phyloP scores from a whole-genome alignment of 2,329 filamentous ascomycete species.

The Sarocladium kiliense region DNA sequence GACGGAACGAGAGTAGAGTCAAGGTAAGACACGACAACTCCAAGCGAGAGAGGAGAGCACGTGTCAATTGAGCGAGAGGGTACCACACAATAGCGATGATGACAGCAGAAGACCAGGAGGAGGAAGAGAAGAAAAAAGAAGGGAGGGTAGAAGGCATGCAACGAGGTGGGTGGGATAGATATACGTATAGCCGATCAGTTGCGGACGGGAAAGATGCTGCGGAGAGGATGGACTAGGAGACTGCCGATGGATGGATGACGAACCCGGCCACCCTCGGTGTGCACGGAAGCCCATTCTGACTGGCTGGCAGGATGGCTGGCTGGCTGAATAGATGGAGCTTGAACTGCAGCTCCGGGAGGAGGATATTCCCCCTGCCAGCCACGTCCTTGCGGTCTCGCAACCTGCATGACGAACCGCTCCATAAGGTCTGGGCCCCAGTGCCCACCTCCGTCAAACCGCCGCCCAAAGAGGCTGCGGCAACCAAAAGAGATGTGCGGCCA shows the following conservation, averaged over 20 bases:
- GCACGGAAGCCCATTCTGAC: neutral
- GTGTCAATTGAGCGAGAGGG: conserved; percentile 5
- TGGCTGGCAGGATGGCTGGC: neutral
- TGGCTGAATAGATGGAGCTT: neutral
- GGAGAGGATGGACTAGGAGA: neutral
- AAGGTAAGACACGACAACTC: neutral
- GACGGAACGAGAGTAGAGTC: neutral
- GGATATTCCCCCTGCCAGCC: conserved; percentile 2
- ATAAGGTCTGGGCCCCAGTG: neutral
- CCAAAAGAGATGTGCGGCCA: too few species aligned
- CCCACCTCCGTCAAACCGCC: neutral
- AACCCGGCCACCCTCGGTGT: neutral
- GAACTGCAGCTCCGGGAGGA: neutral
- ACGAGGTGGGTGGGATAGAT: conserved; percentile 1
- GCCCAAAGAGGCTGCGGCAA: too few species aligned
- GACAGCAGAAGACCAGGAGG: neutral
- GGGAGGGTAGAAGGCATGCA: neutral
- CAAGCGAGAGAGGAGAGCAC: conserved; percentile 8
- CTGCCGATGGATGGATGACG: neutral
- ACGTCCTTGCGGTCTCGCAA: neutral
- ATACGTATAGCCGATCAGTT: neutral
- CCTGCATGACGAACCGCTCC: neutral
- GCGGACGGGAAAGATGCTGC: too few species aligned
- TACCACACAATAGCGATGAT: neutral
- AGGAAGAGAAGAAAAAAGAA: neutral